A percentile compares a stretch with the other conserved stretches of the same genome.
Conservation (phyloP, 208 protist genomes). For the Borovskyia barvae region DNA sequence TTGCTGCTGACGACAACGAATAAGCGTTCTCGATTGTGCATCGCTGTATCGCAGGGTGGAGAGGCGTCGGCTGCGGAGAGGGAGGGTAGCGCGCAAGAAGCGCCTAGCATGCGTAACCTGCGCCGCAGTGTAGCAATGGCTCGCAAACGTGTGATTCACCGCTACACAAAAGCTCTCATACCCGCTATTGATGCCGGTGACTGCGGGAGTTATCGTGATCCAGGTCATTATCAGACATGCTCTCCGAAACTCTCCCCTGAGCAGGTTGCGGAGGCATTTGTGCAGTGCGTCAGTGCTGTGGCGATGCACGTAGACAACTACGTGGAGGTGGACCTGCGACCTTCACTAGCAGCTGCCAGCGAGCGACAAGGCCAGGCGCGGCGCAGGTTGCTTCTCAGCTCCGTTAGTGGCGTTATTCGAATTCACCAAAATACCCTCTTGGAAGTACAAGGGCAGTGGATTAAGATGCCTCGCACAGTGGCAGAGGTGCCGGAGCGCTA, state of each 20-base stretch:
- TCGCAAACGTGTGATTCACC: conserved; percentile 23
- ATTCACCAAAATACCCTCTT: conserved; percentile 37
- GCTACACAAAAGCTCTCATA: conserved; percentile 7
- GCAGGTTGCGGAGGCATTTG: conserved; percentile 8
- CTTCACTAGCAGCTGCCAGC: conserved; percentile 39
- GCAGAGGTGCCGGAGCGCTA: conserved; percentile 19
- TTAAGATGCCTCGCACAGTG: conserved; percentile 36
- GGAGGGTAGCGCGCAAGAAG: background rate
- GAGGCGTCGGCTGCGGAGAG: background rate
- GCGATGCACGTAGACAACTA: conserved; percentile 66
- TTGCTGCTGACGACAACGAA: conserved; percentile 32
- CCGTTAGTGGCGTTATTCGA: conserved; percentile 41
- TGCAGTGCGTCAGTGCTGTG: conserved; percentile 26
- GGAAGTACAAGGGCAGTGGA: conserved; percentile 58
- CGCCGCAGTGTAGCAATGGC: conserved; percentile 14
- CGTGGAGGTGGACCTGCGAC: conserved; percentile 56
- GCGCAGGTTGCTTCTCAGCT: conserved; percentile 34
- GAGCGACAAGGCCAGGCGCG: conserved; percentile 26
- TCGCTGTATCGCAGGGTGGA: conserved; percentile 12
- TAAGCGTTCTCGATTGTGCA: conserved; percentile 23
- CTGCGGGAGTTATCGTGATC: too few relatives aligned
- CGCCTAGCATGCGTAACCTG: conserved; percentile 1
- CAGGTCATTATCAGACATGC: too few relatives aligned
- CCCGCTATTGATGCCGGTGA: background rate
- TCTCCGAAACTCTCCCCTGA: too few relatives aligned